Conservation (phyloP, 805 yeast species). For the Lachancea cidri region DNA sequence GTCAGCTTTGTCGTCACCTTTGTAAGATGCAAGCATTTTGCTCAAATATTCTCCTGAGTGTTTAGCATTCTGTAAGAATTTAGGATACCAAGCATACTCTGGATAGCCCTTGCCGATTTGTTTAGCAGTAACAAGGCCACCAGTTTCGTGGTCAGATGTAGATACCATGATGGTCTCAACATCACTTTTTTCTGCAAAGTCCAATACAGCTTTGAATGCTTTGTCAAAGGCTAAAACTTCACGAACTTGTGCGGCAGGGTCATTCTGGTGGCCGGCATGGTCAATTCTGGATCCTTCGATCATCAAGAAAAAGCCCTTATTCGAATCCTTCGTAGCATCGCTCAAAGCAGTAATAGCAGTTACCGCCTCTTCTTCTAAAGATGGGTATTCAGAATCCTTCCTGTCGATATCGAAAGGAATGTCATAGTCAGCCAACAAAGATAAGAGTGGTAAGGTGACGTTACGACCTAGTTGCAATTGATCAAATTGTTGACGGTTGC, state of each 20-base stretch:
- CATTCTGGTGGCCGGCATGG: slow-evolving; percentile 92
- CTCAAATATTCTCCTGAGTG: slow-evolving; percentile 75
- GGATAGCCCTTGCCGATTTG: slow-evolving; percentile 69
- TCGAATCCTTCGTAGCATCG: slow-evolving; percentile 64
- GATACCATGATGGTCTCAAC: slow-evolving; percentile 74
- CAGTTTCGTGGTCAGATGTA: slow-evolving; percentile 94
- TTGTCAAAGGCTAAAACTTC: slow-evolving; percentile 85
- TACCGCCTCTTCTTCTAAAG: slow-evolving; percentile 70
- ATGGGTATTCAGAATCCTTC: slow-evolving; percentile 55
- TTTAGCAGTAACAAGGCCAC: slow-evolving; percentile 85
- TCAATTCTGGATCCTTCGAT: slow-evolving; percentile 93
- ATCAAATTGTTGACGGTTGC: slow-evolving; percentile 57
- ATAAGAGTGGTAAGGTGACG: slow-evolving; percentile 71
- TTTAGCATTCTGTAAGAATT: slow-evolving; percentile 59
- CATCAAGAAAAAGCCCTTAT: slow-evolving; percentile 78
- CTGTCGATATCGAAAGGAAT: slow-evolving; percentile 85
- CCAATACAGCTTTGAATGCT: slow-evolving; percentile 68
- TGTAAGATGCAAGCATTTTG: slow-evolving; percentile 37
- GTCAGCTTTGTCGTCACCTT: slow-evolving; percentile 29
- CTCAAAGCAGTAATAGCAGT: slow-evolving; percentile 68
- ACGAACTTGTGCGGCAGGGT: slow-evolving; percentile 89
- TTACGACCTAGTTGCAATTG: slow-evolving; percentile 49
- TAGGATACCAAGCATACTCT: slow-evolving; percentile 84
- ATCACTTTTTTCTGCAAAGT: slow-evolving; percentile 62
- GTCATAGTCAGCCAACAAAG: slow-evolving; percentile 68